A percentile compares a stretch with the other conserved stretches of the same genome.
Evolutionary conservation across 1,284 basidiomycete species (phyloP).

Genomic region (Cystobasidium sp.): DNA sequence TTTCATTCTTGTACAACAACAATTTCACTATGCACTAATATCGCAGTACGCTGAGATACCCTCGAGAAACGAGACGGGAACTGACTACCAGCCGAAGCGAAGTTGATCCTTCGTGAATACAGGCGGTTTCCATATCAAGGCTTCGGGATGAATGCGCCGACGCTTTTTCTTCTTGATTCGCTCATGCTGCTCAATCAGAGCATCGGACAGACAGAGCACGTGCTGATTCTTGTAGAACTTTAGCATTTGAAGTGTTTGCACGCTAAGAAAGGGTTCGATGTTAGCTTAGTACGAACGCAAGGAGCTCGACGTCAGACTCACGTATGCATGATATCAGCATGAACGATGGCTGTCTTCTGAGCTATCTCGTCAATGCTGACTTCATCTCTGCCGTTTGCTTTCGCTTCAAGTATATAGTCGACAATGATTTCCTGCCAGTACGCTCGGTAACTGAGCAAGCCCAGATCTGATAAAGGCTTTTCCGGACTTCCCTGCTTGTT

Average conservation of each 20-base stretch:
- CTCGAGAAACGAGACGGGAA: background rate
- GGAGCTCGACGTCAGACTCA: slow-evolving; percentile 61
- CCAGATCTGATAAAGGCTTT: slow-evolving; percentile 95
- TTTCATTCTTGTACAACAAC: slow-evolving; percentile 16
- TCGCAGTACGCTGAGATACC: background rate
- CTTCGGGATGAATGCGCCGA: slow-evolving; percentile 77
- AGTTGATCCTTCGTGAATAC: slow-evolving; percentile 53
- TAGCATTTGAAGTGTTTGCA: slow-evolving; percentile 91
- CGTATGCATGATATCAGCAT: slow-evolving; percentile 97
- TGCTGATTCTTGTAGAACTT: slow-evolving; percentile 96
- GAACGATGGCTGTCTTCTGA: slow-evolving; percentile 93
- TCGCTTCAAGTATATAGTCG: slow-evolving; percentile 70
- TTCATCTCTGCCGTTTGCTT: slow-evolving; percentile 61
- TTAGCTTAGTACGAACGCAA: slow-evolving; percentile 26
- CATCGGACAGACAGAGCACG: slow-evolving; percentile 88
- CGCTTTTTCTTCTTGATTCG: slow-evolving; percentile 80
- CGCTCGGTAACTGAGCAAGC: slow-evolving; percentile 88
- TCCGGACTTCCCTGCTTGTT: slow-evolving; percentile 94
- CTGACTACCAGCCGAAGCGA: slow-evolving; percentile 30
- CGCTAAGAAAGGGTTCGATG: slow-evolving; percentile 61
- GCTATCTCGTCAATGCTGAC: slow-evolving; percentile 97
- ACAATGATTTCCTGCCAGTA: slow-evolving; percentile 99
- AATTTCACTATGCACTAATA: background rate
- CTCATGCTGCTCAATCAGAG: slow-evolving; percentile 87
- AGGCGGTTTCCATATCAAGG: slow-evolving; percentile 84